Evolutionary conservation across 2,329 filamentous ascomycete genomes (phyloP), one percentile per base, ranked within the genome.

Genomic region (Huntiella moniliformis): DNA sequence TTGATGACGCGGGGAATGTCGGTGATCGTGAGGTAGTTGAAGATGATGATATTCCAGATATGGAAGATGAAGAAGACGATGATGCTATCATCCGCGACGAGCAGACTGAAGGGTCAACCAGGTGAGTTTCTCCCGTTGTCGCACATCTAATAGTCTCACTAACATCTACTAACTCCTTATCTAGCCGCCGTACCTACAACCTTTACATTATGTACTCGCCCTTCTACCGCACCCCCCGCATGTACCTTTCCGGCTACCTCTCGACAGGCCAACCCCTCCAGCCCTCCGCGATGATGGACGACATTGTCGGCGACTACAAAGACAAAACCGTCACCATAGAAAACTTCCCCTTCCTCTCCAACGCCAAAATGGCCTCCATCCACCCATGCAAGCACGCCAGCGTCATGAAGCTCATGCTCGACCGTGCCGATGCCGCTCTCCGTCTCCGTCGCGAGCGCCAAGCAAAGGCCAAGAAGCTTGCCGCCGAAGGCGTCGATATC

Each of bases 281-380:
- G 3, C 86, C 86, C 2, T 73, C 81, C 44, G 69, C 79, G 44
- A 94, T 94, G 86, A 92, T 94, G 82, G 84, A 94, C 61, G 86
- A 94, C 60, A 93, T 94, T 48, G 82, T 93, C 33, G 86, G 87
- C 51, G 86, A 94, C 66, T 94, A 94, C 68, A 92, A 92, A 60
- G 86, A 94, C 67, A 98, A 98, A 70, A 98, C 91, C 0, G 91
- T 98, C 50, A 98, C 91, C 1, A 77, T 96, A 49, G 91, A 98
- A 60, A 86, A 95, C 62, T 98, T 98, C 59, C 86, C 85, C 40
- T 95, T 93, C 67, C 91, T 92, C 60, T 82, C 84, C 53, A 80
- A 83, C 57, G 79, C 78, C 55, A 94, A 95, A 68, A 98, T 95
- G 74, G 91, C 88, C 32, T 91, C 82, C 31, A 83, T 98, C 11